Percentiles rank a stretch among this genome's conserved stretches.
phyloP scores from a whole-genome alignment of 352 stramenopile genomes.

The Phytophthora ohioensis region DNA sequence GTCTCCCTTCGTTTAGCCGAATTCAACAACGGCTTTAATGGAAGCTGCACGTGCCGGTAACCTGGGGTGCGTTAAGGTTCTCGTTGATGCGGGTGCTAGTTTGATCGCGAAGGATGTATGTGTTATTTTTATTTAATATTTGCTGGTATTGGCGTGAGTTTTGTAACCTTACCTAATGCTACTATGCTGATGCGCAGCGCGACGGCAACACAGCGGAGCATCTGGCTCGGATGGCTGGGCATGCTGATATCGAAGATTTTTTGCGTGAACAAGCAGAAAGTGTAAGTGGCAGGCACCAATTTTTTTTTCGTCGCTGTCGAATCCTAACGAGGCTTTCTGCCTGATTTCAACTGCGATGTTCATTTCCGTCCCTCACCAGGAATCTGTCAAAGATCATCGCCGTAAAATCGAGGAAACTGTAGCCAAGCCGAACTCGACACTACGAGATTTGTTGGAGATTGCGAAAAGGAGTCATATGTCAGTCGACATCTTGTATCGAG shows the following conservation, averaged over 20 bases:
- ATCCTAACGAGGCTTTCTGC: constrained; percentile 11
- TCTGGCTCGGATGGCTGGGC: constrained; percentile 62
- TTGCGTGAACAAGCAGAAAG: constrained; percentile 85
- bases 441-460: constrained; percentile 73
- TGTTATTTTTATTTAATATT: constrained; percentile 1
- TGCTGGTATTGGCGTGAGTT: neutral
- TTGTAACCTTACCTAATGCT: neutral
- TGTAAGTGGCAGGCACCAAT: constrained; percentile 45
- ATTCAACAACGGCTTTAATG: constrained; percentile 90
- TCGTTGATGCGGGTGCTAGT: constrained; percentile 74
- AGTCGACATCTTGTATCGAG: constrained; percentile 80
- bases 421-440: constrained; percentile 57
- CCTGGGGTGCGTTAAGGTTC: constrained; percentile 73
- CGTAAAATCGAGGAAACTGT: constrained; percentile 87
- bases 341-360: neutral
- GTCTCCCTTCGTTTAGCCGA: constrained; percentile 52
- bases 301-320: neutral
- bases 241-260: constrained; percentile 81
- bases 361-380: constrained; percentile 40
- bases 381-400: constrained; percentile 88
- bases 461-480: constrained; percentile 72
- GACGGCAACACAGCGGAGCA: constrained; percentile 82
- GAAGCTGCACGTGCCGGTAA: constrained; percentile 86
- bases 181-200: constrained; percentile 41
- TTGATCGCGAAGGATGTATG: constrained; percentile 82